Evolutionary conservation across 176 grass and related monocot genomes (phyloP).

Genomic region (Rhynchospora breviuscula): DNA sequence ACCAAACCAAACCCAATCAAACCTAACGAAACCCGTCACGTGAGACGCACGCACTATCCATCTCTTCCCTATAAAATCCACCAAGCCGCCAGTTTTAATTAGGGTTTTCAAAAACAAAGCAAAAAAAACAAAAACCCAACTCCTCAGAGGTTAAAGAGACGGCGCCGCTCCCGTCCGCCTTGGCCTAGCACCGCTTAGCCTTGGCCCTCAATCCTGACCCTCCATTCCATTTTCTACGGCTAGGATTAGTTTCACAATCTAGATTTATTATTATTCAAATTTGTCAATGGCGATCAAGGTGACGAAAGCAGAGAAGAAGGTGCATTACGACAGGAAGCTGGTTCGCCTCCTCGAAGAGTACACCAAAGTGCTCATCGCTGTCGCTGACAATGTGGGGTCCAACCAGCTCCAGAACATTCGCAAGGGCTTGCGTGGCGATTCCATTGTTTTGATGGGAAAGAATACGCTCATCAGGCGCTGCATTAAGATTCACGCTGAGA

Average conservation of each 20-base stretch:
- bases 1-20: neutral
- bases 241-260: neutral
- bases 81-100: neutral
- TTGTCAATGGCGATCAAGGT: constrained; percentile 63
- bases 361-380: constrained; percentile 68
- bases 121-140: neutral
- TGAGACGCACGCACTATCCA: neutral
- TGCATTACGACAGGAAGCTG: constrained; percentile 61
- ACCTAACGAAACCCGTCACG: neutral
- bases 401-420: constrained; percentile 80
- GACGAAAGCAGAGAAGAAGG: constrained; percentile 79
- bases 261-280: neutral
- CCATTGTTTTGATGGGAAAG: constrained; percentile 79
- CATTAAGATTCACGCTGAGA: constrained; percentile 63
- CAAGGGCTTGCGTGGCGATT: constrained; percentile 63
- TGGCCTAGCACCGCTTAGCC: constrained; percentile 24
- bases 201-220: constrained; percentile 43
- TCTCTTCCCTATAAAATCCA: neutral
- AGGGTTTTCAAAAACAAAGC: neutral
- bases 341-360: constrained; percentile 73
- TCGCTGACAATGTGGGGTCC: constrained; percentile 81
- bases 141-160: constrained; percentile 62
- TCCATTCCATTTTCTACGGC: neutral
- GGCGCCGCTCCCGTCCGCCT: constrained; percentile 57
- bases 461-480: constrained; percentile 79